These are phyloP conservation scores for Protomyces inundatus DNA, from an alignment of 1,139 yeast genomes.

Conservation along the genomic window DNA sequence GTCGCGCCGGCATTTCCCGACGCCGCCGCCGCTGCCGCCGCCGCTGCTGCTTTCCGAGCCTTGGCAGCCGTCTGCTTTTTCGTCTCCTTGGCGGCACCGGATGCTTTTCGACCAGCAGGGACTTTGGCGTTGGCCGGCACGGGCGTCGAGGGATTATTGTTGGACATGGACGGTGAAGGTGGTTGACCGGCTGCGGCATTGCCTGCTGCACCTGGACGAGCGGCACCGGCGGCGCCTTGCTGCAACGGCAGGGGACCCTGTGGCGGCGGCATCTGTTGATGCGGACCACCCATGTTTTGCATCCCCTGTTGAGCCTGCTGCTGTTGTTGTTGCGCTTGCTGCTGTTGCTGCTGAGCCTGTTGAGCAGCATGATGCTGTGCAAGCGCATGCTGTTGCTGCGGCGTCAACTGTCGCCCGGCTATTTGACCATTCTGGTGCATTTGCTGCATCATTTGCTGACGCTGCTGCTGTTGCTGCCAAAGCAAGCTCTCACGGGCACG, in stretches of 20 bases:
- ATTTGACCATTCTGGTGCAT: constrained; percentile 35
- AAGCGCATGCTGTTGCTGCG: constrained; percentile 29
- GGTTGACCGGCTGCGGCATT: constrained; percentile 33
- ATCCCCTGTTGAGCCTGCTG: constrained; percentile 27
- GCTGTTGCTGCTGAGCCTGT: constrained; percentile 29
- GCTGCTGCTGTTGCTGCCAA: constrained; percentile 30
- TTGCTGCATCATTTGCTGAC: constrained; percentile 31
- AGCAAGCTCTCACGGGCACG: constrained; percentile 11
- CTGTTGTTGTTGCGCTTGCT: constrained; percentile 32
- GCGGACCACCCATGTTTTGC: constrained; percentile 22
- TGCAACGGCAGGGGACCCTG: constrained; percentile 26
- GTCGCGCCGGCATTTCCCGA: constrained; percentile 26
- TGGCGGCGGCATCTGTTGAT: constrained; percentile 34
- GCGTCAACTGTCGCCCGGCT: constrained; percentile 33
- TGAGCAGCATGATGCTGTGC: constrained; percentile 25
- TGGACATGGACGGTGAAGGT: constrained; percentile 39
- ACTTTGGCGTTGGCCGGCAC: constrained; percentile 45
- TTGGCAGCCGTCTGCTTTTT: constrained; percentile 35
- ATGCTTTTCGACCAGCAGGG: constrained; percentile 43
- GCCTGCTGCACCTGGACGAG: constrained; percentile 24
- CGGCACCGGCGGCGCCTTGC: constrained; percentile 19
- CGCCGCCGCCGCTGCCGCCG: constrained; percentile 36
- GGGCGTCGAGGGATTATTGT: constrained; percentile 44
- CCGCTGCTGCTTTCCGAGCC: constrained; percentile 30
- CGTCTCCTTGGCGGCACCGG: constrained; percentile 36